Percentiles rank a stretch among this genome's conserved stretches.
Evolutionary conservation across 1,284 basidiomycete species (phyloP).

Genomic region (Melampsora americana): DNA sequence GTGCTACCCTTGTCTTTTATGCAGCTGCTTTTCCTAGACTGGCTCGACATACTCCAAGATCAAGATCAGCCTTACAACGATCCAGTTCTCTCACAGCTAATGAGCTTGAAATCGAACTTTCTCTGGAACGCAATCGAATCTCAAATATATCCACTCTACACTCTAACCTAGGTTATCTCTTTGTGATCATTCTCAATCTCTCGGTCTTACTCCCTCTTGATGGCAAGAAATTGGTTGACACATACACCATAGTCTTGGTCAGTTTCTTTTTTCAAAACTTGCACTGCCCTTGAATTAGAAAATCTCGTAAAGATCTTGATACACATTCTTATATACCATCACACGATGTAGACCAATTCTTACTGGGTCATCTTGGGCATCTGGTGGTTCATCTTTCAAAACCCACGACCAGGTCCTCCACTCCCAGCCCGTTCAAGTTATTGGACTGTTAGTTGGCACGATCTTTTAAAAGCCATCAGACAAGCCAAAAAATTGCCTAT

Average conservation of each 20-base stretch:
- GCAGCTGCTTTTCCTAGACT: conserved; percentile 7
- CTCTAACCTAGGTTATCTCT: conserved; percentile 33
- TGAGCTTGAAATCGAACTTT: conserved; percentile 5
- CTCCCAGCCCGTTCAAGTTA: conserved; percentile 18
- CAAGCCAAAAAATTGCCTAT: conserved; percentile 19
- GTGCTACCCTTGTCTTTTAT: conserved; percentile 43
- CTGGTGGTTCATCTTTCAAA: conserved; percentile 44
- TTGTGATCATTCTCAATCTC: conserved; percentile 29
- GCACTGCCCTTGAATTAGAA: neutral
- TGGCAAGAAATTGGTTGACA: conserved; percentile 24
- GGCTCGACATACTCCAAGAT: neutral
- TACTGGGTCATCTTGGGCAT: conserved; percentile 38
- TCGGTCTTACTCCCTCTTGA: conserved; percentile 31
- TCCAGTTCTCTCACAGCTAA: conserved; percentile 7
- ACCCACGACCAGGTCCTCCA: conserved; percentile 23
- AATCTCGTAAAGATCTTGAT: neutral
- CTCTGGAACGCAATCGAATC: conserved; percentile 32
- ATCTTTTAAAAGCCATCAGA: conserved; percentile 19
- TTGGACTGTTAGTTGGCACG: conserved; percentile 32
- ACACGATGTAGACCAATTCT: conserved; percentile 17
- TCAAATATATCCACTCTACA: conserved; percentile 39
- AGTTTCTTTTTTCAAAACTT: neutral
- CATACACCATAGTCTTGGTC: conserved; percentile 41
- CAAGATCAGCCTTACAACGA: neutral
- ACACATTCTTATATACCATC: neutral